phyloP scores from a whole-genome alignment of 495 filamentous ascomycete genomes.

The Neurospora tetrasperma region DNA sequence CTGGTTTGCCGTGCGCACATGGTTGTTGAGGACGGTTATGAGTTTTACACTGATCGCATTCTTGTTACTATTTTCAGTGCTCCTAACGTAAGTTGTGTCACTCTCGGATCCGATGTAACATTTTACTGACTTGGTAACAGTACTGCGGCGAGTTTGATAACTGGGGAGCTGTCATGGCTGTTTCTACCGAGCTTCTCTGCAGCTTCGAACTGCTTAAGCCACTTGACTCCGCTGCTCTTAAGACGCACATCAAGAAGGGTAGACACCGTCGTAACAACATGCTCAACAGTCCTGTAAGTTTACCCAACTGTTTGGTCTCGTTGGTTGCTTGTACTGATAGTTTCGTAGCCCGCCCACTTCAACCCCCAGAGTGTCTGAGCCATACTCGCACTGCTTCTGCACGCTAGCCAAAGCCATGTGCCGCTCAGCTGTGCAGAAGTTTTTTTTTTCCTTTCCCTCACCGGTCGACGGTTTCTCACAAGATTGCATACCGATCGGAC shows the following conservation, averaged over 20 bases:
- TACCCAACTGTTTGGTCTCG: not conserved
- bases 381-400: not conserved
- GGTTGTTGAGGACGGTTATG: conserved; percentile 99
- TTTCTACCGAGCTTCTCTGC: conserved; percentile 84
- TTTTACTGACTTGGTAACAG: conserved; percentile 32
- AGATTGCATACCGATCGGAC: not conserved
- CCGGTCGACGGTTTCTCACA: not conserved
- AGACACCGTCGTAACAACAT: conserved; percentile 81
- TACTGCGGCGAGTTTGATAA: conserved; percentile 99
- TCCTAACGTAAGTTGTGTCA: conserved; percentile 66
- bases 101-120: not conserved
- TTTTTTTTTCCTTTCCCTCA: not conserved
- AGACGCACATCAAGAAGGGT: conserved; percentile 98
- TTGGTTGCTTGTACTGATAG: conserved; percentile 10
- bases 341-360: conserved; percentile 30
- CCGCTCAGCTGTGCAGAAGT: not conserved
- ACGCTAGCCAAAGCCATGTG: not conserved
- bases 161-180: conserved; percentile 98
- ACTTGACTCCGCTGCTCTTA: conserved; percentile 89
- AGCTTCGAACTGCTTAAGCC: conserved; percentile 97
- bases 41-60: conserved; percentile 94
- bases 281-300: conserved; percentile 83
- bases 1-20: conserved; percentile 96
- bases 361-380: conserved; percentile 44
- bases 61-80: conserved; percentile 97